Evolutionary conservation across 2,329 filamentous ascomycete genomes (phyloP), one percentile per base, ranked within the genome.

Genomic region (Sporothrix pseudoabietina): DNA sequence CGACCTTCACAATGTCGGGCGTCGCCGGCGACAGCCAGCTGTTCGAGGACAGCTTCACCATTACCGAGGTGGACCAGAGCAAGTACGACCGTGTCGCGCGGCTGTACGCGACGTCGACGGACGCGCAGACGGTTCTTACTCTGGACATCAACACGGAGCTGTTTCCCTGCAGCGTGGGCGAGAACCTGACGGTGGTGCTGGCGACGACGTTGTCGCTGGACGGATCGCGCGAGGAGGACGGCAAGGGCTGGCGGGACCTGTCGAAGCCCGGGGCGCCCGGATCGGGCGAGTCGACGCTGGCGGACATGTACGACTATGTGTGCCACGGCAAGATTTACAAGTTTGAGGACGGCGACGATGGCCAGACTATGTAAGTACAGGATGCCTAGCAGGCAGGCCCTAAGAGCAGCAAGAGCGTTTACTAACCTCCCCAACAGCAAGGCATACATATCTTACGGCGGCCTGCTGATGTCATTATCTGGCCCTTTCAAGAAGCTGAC

Each of bases 1-100:
- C 52, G 30, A n/a, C 57, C 22, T 12, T 68, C 69, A 76, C n/a
- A 14, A 87, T 87, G 83, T 80, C 84, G 76, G 82, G 84, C 78
- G 86, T 84, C 77, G 90, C 93, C 83, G 91, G 92, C 77, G 95
- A 98, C 84, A 91, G 94, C 74, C 91, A 96, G 79, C 92, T 98
- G 82, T 97, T 97, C 84, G 94, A 98, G 84, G 94, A 97, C 80
- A 91, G 89, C 79, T 98, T 98, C 87, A 92, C 88, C 75, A 87
- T 98, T 79, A 95, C 90, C 77, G 84, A 88, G 72, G 85, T 94
- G 81, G 92, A 97, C 84, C 88, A 90, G 79, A 88, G 91, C 79
- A 97, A 98, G 84, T 99, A 99, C 84, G 96, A 98, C 84, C 93
- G 95, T 76, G 95, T 98, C 35, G 92, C 93, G 72, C 95, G 96